Evolutionary conservation across 176 grass and related monocot genomes (phyloP), one percentile per base, ranked within the genome.

Genomic region (Oryza australiensis): DNA sequence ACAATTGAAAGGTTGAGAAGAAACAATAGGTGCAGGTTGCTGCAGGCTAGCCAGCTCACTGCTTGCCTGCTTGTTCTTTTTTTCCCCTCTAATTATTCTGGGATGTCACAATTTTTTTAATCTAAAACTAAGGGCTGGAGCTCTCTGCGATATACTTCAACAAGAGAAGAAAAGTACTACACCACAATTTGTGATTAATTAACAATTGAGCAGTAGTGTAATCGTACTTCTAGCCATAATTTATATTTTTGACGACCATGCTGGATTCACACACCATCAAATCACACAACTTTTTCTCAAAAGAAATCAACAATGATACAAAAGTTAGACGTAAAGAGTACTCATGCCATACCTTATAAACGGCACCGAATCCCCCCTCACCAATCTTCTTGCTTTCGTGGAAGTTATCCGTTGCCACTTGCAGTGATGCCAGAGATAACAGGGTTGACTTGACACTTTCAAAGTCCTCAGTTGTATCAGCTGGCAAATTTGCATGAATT

Each of bases 281-380:
- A 55, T 22, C 51, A 55, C 38, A 40, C 38, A n/a, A 3, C 5
- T 22, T 55, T 55, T 55, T 55, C 9, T 60, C n/a, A 60, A 23
- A n/a, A 11, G 55, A 60, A 60, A 24, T 59, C 49, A 26, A 2
- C 32, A 60, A 60, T 1, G 6, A 37, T 16, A 24, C 51, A 76
- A 9, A 22, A 53, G 22, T n/a, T 57, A 24, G 1, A 60, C 20
- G 6, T 40, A 26, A 76, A 40, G 27, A 29, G 0, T 29, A 23
- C 29, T 10, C 35, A 37, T 37, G 64, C 8, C 55, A 60, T 60
- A 87, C 85, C 85, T 75, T 87, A 74, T 75, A 87, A 46, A 86
- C 84, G 32, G 70, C 22, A 68, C 84, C 84, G 16, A 86, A 86
- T 13, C 77, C 84, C 5, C 77, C 78, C 28, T 87, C 71, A 2